A percentile compares a stretch with the other conserved stretches of the same genome.
These are phyloP conservation scores for Arthroderma uncinatum DNA, from an alignment of 2,329 filamentous ascomycete species.

Conservation along the genomic window DNA sequence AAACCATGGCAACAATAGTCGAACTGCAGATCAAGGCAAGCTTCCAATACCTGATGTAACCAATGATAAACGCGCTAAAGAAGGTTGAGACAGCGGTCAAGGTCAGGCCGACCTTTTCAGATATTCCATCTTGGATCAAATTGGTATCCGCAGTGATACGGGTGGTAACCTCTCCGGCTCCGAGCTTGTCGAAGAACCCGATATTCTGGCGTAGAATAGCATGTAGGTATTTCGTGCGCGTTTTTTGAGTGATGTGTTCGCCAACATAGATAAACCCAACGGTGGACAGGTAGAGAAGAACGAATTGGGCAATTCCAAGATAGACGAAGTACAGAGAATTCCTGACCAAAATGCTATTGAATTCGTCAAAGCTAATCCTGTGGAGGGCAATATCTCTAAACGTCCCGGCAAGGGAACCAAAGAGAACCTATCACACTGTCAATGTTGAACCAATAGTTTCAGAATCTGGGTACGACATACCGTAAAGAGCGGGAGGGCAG, in stretches of 20 bases:
- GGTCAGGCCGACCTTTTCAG: conserved; percentile 73
- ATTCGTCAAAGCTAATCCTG: conserved; percentile 41
- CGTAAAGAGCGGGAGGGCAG: conserved; percentile 68
- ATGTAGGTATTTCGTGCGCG: conserved; percentile 70
- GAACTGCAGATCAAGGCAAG: conserved; percentile 77
- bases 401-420: conserved; percentile 61
- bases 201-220: conserved; percentile 83
- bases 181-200: conserved; percentile 84
- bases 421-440: conserved; percentile 43
- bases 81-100: conserved; percentile 70
- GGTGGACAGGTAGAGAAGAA: conserved; percentile 66
- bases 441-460: neutral
- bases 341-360: conserved; percentile 48
- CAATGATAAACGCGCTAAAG: conserved; percentile 77
- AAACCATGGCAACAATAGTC: conserved; percentile 66
- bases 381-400: conserved; percentile 56
- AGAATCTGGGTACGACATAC: conserved; percentile 29
- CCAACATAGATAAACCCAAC: conserved; percentile 83
- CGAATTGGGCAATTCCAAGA: conserved; percentile 68
- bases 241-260: conserved; percentile 66
- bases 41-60: conserved; percentile 86
- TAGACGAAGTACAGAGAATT: conserved; percentile 78
- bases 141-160: conserved; percentile 92
- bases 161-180: conserved; percentile 85
- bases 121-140: conserved; percentile 84